Base-by-base conservation (phyloP, 164 flowering plant genomes). In the Echeveria elegans region DNA sequence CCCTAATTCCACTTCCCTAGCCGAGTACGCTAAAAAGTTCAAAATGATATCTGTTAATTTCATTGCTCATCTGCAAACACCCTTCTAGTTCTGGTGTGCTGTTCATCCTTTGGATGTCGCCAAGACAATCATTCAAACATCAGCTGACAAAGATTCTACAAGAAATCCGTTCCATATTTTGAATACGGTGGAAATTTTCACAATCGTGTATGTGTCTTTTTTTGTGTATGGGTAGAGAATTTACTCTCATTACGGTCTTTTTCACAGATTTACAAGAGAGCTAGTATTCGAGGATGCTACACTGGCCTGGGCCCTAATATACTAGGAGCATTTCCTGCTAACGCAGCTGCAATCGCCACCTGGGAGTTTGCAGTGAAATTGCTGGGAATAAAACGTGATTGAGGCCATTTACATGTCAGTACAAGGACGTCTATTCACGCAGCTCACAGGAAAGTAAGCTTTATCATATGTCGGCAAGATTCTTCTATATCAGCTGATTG, bases 281-380 rank as follows among this genome's bases (percentile, higher is more conserved):
- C 77, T 53, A 96, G 98, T 70, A 11, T 90, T 16, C 81, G 76
- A 72, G 96, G 93, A 72, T 92, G 93, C 74, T 92, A 90, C 75
- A 69, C 94, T 34, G 98, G 98, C 60, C 69, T 88, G 31, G 88
- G 92, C 43, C 96, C 96, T 11, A 92, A 96, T 19, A 67, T 90
- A 53, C 76, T 77, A 28, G 81, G 98, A 69, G 96, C 96, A 65
- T 92, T 92, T 81, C 98, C 98, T 71, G 98, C 98, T 66, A 92
- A 92, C 80, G 98, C 93, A 58, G 92, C 96, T 63, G 96, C 98
- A 37, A 90, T 92, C 43, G 96, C 90, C 65, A 74, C 93, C 34
- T 92, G 90, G 96, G 98, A 92, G 76, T 76, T 85, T n/a, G 80
- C 96, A 28, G 74, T 81, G 52, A 90, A 88, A 75, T 0, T 88